A percentile compares a stretch with the other conserved stretches of the same genome.
Evolutionary conservation across 345 rosid species (phyloP).

Genomic region (Eucalyptus pauciflora): DNA sequence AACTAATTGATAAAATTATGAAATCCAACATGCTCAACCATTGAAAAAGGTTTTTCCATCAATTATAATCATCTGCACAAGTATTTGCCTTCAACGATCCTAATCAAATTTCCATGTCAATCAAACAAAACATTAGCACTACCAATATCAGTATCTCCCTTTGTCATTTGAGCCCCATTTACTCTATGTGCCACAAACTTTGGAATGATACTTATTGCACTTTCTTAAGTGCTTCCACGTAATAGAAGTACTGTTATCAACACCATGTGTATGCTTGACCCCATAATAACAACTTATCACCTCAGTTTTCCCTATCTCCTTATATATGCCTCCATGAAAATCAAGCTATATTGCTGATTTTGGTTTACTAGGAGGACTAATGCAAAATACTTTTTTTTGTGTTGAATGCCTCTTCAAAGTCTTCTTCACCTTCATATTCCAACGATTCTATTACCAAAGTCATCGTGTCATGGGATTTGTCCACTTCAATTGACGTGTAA

Average conservation of each 20-base stretch:
- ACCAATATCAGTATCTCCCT: not conserved
- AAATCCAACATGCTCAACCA: not conserved
- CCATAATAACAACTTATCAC: not conserved
- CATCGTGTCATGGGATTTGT: too few relatives aligned
- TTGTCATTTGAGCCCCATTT: not conserved
- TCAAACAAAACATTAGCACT: not conserved
- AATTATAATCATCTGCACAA: too few relatives aligned
- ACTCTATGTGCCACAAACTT: not conserved
- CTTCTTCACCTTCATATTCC: too few relatives aligned
- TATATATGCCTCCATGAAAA: not conserved
- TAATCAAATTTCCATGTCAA: not conserved
- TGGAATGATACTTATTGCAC: not conserved
- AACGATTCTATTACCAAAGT: too few relatives aligned
- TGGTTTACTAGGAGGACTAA: too few relatives aligned
- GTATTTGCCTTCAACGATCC: not conserved
- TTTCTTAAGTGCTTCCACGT: not conserved
- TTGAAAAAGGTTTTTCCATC: not conserved
- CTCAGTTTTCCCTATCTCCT: not conserved
- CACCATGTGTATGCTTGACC: not conserved
- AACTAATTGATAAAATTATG: too few relatives aligned
- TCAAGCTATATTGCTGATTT: too few relatives aligned
- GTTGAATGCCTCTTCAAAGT: too few relatives aligned
- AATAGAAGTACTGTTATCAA: too few relatives aligned
- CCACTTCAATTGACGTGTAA: too few relatives aligned
- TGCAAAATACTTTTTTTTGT: too few relatives aligned